Percentiles rank a stretch among this genome's conserved stretches.
Evolutionary conservation across 139 green algal species (phyloP).

Genomic region (Tetradesmus obliquus): DNA sequence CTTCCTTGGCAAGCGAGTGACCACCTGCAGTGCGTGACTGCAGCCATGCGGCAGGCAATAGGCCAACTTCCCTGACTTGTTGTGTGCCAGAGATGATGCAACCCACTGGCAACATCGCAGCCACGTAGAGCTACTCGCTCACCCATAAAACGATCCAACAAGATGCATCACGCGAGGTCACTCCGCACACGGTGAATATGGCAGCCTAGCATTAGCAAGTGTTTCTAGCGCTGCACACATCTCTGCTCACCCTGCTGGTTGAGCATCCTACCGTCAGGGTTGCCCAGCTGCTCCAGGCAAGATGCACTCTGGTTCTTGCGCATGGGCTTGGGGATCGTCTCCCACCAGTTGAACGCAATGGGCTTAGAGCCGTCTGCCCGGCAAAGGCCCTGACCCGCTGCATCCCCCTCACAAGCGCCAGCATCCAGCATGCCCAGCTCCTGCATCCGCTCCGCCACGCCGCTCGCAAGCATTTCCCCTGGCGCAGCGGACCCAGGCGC

Average conservation of each 20-base stretch:
- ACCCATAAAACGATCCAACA: no score
- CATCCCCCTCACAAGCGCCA: not conserved
- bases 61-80: no score
- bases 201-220: not conserved
- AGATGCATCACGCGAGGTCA: no score
- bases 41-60: no score
- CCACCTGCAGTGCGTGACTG: no score
- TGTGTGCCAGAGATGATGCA: no score
- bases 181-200: not conserved
- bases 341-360: slow-evolving; percentile 38
- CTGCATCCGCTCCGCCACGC: not conserved
- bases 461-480: not conserved
- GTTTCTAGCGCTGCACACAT: not conserved
- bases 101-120: no score
- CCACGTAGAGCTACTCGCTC: no score
- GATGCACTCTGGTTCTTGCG: not conserved
- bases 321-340: slow-evolving; percentile 23
- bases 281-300: not conserved
- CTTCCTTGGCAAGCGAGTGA: no score
- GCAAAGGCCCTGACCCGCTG: not conserved
- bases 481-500: not conserved
- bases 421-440: not conserved
- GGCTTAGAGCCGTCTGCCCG: not conserved
- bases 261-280: not conserved
- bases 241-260: not conserved